A percentile compares a stretch with the other conserved stretches of the same genome.
Conservation (phyloP, 805 yeast genomes). For the Henningerozyma blattae region DNA sequence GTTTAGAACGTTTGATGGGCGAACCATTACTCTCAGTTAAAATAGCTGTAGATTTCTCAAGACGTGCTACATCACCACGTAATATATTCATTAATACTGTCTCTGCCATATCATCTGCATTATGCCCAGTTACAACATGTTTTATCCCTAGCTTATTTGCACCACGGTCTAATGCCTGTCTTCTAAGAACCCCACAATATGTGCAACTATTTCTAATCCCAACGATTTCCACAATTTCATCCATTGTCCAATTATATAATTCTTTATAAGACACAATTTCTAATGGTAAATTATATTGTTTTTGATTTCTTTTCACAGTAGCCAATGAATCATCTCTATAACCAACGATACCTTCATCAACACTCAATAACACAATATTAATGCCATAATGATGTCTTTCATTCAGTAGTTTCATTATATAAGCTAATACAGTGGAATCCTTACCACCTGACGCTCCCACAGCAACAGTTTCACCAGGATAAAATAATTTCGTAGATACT, state of each 20-base stretch:
- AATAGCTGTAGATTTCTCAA: constrained; percentile 79
- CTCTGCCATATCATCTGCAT: constrained; percentile 99
- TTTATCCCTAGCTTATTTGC: constrained; percentile 73
- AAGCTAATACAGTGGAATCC: constrained; percentile 91
- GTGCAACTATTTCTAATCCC: constrained; percentile 93
- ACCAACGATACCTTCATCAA: constrained; percentile 96
- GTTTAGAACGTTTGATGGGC: constrained; percentile 88
- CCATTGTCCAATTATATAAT: constrained; percentile 97
- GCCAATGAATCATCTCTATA: constrained; percentile 95
- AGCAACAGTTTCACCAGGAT: constrained; percentile 78
- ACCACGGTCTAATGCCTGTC: constrained; percentile 95
- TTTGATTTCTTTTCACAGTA: constrained; percentile 86
- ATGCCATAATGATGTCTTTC: constrained; percentile 83
- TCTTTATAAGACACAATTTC: constrained; percentile 79
- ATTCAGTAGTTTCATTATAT: constrained; percentile 73
- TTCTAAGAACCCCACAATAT: constrained; percentile 91
- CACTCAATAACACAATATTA: constrained; percentile 68
- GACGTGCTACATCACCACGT: constrained; percentile 91
- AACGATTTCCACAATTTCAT: constrained; percentile 87
- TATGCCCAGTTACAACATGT: constrained; percentile 96
- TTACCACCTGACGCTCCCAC: constrained; percentile 99
- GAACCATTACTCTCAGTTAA: constrained; percentile 75
- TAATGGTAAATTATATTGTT: constrained; percentile 70
- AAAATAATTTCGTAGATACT: constrained; percentile 51
- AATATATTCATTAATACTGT: constrained; percentile 90